Evolutionary conservation across 176 grass and related monocot species (phyloP).

Genomic region (Phoenix roebelenii): DNA sequence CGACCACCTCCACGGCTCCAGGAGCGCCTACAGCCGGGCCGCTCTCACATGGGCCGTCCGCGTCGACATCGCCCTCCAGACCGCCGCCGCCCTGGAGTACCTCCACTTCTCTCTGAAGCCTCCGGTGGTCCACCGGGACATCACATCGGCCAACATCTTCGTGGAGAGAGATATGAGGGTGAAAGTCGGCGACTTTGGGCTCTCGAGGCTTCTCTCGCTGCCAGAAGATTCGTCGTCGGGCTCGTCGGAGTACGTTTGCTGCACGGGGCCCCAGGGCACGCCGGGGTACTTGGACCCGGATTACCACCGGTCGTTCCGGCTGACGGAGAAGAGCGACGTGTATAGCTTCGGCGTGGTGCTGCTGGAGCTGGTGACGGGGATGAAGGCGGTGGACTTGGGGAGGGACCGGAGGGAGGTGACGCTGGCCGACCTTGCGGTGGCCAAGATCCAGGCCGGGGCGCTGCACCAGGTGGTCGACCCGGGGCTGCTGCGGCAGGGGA

Average conservation of each 20-base stretch:
- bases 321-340: conserved; percentile 95
- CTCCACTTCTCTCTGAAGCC: conserved; percentile 85
- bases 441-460: conserved; percentile 83
- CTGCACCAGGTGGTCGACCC: conserved; percentile 76
- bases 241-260: conserved; percentile 67
- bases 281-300: conserved; percentile 90
- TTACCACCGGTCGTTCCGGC: conserved; percentile 83
- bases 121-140: conserved; percentile 87
- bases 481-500: conserved; percentile 40
- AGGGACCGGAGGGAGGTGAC: conserved; percentile 77
- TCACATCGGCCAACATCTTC: conserved; percentile 94
- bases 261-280: conserved; percentile 91
- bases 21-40: background rate
- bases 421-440: conserved; percentile 72
- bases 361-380: conserved; percentile 79
- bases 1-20: conserved; percentile 66
- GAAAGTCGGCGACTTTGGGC: conserved; percentile 89
- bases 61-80: conserved; percentile 78
- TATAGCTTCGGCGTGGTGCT: conserved; percentile 99
- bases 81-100: conserved; percentile 84
- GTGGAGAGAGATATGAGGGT: conserved; percentile 84
- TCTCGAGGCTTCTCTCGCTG: conserved; percentile 58
- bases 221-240: conserved; percentile 47
- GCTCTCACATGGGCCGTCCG: conserved; percentile 53
- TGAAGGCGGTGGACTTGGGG: conserved; percentile 65